Percentiles rank a stretch among this genome's conserved stretches.
Evolutionary conservation across 176 grass and related monocot species (phyloP).

Genomic region (Chloris gayana): DNA sequence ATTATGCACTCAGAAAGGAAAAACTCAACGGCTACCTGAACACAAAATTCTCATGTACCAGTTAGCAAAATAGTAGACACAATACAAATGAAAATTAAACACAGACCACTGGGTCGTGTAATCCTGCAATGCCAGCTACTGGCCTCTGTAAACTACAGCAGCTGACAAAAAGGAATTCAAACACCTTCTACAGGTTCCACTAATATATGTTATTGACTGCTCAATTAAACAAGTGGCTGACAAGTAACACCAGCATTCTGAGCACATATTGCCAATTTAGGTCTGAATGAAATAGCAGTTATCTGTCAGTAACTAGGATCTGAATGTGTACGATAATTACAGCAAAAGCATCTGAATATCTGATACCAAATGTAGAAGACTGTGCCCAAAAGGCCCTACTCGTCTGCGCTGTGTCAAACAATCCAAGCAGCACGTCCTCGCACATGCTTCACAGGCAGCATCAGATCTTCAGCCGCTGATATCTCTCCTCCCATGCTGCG

Average conservation of each 20-base stretch:
- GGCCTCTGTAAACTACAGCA: constrained; percentile 13
- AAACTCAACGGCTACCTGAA: neutral
- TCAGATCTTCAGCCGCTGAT: constrained; percentile 14
- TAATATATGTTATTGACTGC: neutral
- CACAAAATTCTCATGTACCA: neutral
- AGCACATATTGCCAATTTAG: neutral
- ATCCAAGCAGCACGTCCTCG: neutral
- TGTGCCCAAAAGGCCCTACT: neutral
- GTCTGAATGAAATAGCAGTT: neutral
- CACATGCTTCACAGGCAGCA: constrained; percentile 18
- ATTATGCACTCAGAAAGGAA: constrained; percentile 4
- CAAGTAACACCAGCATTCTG: constrained; percentile 11
- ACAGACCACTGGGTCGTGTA: neutral
- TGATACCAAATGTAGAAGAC: neutral
- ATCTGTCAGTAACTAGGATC: neutral
- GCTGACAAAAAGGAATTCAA: neutral
- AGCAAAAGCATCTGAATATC: neutral
- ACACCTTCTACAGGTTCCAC: neutral
- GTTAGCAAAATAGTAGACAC: neutral
- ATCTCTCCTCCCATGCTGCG: constrained; percentile 35
- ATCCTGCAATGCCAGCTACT: neutral
- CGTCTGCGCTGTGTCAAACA: constrained; percentile 11
- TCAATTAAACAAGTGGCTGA: constrained; percentile 6
- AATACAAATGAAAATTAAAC: neutral
- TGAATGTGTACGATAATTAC: neutral